Base-by-base conservation (phyloP, 805 yeast species). In the Candida saitoana region DNA sequence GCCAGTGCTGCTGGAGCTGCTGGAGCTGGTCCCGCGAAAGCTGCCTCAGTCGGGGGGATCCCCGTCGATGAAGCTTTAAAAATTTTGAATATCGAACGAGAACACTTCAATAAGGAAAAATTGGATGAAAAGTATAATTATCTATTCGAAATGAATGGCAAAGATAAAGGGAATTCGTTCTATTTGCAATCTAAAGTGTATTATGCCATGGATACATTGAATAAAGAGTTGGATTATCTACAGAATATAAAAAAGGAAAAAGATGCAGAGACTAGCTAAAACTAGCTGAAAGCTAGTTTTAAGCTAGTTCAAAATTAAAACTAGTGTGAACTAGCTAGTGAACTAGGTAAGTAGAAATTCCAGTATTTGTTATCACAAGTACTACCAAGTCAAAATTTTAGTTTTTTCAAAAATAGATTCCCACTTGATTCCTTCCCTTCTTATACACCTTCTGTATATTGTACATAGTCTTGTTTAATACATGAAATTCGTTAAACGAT, bases 161-260 rank as follows among this genome's bases (percentile, higher is more conserved):
- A 87, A 62, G 97, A 90, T 47, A 88, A 89, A 63, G 96, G 96
- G n/a, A 96, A 96, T 34, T 85, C 96, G 33, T 91, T 93, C 59
- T 93, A 91, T 57, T 60, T 93, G 39, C 99, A 93, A 60, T 82
- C 93, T 40, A 93, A 93, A 67, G 91, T 93, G 18, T 89, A 79
- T 63, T 79, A 96, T 63, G 97, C 99, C 18, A 86, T 89, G 78
- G 98, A 93, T 61, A 75, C 96, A 47, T 70, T 93, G 51, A 82
- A 84, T 60, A 78, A 80, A 56, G 98, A 93, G 61, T 54, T 88
- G 38, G 80, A 81, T 43, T 80, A 72, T 46, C 62, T 76, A 44
- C 75, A 78, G 49, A 76, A 74, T 50, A 39, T 66, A 40, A 59
- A 60, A 48, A 49, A 63, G 41, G 52, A 54, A 39, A 63, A 64